Conservation (phyloP, 2,329 filamentous ascomycete genomes). For the Alternaria angustiovoidea region DNA sequence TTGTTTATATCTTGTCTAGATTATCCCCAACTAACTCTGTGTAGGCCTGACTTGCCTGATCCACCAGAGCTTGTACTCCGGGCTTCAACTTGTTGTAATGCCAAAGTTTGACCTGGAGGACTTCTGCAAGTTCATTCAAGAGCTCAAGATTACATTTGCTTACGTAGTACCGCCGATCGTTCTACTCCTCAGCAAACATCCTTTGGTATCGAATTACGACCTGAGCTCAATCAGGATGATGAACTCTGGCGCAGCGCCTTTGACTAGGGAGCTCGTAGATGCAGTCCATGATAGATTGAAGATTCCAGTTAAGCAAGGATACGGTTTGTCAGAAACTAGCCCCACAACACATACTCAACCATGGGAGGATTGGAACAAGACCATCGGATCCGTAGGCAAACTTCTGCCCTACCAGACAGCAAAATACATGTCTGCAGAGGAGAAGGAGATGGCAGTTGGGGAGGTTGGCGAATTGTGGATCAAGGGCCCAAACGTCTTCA, state of each 20-base stretch:
- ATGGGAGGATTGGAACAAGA: conserved; percentile 77
- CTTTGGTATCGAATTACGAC: conserved; percentile 80
- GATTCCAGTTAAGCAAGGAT: conserved; percentile 88
- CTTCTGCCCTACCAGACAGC: conserved; percentile 81
- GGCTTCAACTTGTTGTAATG: conserved; percentile 74
- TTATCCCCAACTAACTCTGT: neutral
- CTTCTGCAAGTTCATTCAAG: conserved; percentile 79
- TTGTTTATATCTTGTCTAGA: neutral
- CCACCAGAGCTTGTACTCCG: conserved; percentile 71
- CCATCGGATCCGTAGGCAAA: conserved; percentile 79
- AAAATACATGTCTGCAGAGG: conserved; percentile 74
- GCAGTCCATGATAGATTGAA: conserved; percentile 76
- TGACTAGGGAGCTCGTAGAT: conserved; percentile 81
- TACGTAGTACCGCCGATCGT: conserved; percentile 89
- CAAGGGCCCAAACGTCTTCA: conserved; percentile 80
- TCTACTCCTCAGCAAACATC: conserved; percentile 80
- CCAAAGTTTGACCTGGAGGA: conserved; percentile 81
- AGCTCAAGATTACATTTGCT: conserved; percentile 75
- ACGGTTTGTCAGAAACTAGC: conserved; percentile 86
- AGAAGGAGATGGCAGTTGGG: conserved; percentile 68
- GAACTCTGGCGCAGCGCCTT: conserved; percentile 85
- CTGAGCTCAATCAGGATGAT: conserved; percentile 80
- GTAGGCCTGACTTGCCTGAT: conserved; percentile 75
- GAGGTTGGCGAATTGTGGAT: conserved; percentile 70
- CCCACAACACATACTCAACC: conserved; percentile 78